phyloP scores from a whole-genome alignment of 2,329 filamentous ascomycete genomes.

The Fusarium vanettenii region DNA sequence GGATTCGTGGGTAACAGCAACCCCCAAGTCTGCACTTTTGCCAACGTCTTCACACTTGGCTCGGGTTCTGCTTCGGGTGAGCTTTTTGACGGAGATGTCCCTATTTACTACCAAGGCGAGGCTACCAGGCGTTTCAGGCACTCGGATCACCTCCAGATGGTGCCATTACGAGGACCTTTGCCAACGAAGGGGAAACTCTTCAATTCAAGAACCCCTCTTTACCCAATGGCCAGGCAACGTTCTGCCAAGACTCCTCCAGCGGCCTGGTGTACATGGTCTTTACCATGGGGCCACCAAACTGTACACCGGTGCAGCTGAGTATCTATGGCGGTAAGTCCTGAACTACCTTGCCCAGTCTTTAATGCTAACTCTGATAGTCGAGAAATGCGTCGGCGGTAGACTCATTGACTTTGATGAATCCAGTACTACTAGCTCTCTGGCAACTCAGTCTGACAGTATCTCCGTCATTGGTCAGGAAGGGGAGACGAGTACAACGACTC shows the following conservation, averaged over 20 bases:
- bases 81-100: background rate
- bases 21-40: background rate
- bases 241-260: background rate
- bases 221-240: background rate
- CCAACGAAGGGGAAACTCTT: background rate
- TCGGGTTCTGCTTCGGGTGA: background rate
- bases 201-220: background rate
- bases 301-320: background rate
- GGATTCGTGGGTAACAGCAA: background rate
- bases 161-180: background rate
- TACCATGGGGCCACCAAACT: background rate
- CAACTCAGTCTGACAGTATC: background rate
- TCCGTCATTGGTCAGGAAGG: background rate
- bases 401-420: background rate
- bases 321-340: background rate
- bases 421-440: background rate
- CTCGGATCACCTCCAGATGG: background rate
- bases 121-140: background rate
- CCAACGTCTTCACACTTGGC: background rate
- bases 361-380: background rate
- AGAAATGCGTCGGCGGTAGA: background rate
- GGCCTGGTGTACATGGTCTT: slow-evolving; percentile 1
- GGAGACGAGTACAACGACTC: background rate
- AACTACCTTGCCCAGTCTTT: background rate
- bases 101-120: background rate